Base-by-base conservation (phyloP, 192 early-diverging fungal genomes). In the Bifiguratus adelaidae region DNA sequence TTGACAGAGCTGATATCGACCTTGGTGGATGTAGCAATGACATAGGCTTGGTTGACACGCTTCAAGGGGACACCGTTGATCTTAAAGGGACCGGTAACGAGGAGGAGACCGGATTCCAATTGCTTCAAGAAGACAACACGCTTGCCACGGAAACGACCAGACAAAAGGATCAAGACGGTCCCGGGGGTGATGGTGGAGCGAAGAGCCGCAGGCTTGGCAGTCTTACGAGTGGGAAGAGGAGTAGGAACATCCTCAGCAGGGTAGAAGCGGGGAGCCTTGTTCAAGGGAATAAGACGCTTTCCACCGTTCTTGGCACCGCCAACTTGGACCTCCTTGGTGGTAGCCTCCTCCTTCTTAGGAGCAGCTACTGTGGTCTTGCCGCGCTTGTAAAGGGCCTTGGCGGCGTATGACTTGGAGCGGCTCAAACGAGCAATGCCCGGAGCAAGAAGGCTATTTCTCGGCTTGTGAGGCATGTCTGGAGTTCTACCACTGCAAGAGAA, bases 21-120 rank as follows among this genome's bases (percentile, higher is more conserved):
- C 80, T 94, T 97, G 81, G 96, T 97, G 60, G 96, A 97, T 63
- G 95, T 99, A 60, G 95, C 95, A 68, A 97, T 86, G 58, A 91
- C 96, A 75, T 95, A 99, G 54, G 95, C 91, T 80, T 95, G 93
- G 88, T 95, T 92, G 64, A 99, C 91, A 41, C 96, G 88, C 52
- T 88, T 80, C 50, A 99, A 75, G 30, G 96, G 96, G 47, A 99
- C 90, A 60, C 96, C 96, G 84, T 99, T 99, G 74, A 95, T 65
- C 79, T 89, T 89, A 85, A 87, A 91, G 48, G 96, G 96, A 33
- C 96, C 96, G 48, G 93, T 89, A 50, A 99, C 88, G 52, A 99
- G 80, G 44, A 99, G 76, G 51, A 99, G 81, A 53, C 96, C 96
- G 58, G 87, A 86, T 52, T 74, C 69, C 56, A 99, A 82, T 72